Conservation (phyloP, 2,329 filamentous ascomycete species). For the Ophiostoma ulmi region DNA sequence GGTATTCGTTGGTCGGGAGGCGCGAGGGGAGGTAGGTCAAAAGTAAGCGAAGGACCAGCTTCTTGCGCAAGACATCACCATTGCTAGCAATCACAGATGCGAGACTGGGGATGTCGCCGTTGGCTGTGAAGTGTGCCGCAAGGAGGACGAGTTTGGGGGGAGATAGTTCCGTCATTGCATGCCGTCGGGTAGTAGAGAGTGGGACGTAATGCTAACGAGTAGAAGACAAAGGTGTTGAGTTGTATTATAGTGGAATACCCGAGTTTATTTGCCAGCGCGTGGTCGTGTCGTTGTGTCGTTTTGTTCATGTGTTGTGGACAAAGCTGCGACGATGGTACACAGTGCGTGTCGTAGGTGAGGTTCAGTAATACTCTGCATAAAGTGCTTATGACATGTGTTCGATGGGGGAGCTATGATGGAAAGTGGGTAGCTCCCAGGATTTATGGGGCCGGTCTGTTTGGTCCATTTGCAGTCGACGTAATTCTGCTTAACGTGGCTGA, state of each 20-base stretch:
- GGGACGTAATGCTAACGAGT: not conserved
- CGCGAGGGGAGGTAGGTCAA: slow-evolving; percentile 74
- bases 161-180: slow-evolving; percentile 43
- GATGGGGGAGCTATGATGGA: slow-evolving; percentile 16
- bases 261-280: not conserved
- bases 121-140: slow-evolving; percentile 63
- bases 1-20: slow-evolving; percentile 57
- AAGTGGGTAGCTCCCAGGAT: not conserved
- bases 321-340: not conserved
- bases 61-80: slow-evolving; percentile 53
- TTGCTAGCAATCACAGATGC: slow-evolving; percentile 55
- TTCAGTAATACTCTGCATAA: too few species aligned
- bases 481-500: slow-evolving; percentile 29
- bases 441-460: not conserved
- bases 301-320: not conserved
- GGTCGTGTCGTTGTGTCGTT: not conserved
- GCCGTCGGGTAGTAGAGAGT: not conserved
- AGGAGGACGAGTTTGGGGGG: slow-evolving; percentile 66
- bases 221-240: not conserved
- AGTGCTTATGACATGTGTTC: slow-evolving; percentile 21
- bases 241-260: not conserved
- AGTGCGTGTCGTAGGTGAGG: not conserved
- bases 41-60: slow-evolving; percentile 65
- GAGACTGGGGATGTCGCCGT: slow-evolving; percentile 59
- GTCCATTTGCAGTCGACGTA: slow-evolving; percentile 27